Conservation (phyloP, 768 basidiomycete species). For the Phaffia tasmanica region DNA sequence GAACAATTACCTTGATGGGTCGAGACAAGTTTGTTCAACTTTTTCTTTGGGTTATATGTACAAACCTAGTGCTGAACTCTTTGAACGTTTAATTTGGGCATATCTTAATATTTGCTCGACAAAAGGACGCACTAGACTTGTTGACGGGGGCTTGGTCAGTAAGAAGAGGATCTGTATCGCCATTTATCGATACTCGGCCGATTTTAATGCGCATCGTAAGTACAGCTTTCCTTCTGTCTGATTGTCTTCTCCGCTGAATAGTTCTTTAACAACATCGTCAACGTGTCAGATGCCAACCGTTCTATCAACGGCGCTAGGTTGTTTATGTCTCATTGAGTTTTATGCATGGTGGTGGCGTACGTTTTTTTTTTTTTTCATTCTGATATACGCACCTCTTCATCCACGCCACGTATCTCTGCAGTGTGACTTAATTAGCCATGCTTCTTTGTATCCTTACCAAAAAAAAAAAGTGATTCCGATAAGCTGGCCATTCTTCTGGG, state of each 20-base stretch:
- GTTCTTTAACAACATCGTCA: neutral
- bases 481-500: constrained; percentile 55
- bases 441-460: constrained; percentile 49
- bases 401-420: constrained; percentile 20
- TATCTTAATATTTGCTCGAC: constrained; percentile 4
- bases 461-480: constrained; percentile 40
- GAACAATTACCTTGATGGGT: constrained; percentile 94
- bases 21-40: constrained; percentile 54
- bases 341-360: no score
- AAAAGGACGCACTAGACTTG: constrained; percentile 87
- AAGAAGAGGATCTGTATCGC: constrained; percentile 57
- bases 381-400: constrained; percentile 2
- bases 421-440: constrained; percentile 24
- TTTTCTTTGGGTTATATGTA: neutral
- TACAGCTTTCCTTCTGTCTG: constrained; percentile 25
- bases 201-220: constrained; percentile 69
- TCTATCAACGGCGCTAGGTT: no score
- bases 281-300: no score
- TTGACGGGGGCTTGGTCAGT: constrained; percentile 85
- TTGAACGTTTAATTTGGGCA: no score
- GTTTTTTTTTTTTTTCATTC: neutral
- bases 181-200: constrained; percentile 70
- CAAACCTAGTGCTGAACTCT: neutral
- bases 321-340: no score
- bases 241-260: neutral